Evolutionary conservation across 148 eudicot species (phyloP).

Genomic region (Drosera capensis): DNA sequence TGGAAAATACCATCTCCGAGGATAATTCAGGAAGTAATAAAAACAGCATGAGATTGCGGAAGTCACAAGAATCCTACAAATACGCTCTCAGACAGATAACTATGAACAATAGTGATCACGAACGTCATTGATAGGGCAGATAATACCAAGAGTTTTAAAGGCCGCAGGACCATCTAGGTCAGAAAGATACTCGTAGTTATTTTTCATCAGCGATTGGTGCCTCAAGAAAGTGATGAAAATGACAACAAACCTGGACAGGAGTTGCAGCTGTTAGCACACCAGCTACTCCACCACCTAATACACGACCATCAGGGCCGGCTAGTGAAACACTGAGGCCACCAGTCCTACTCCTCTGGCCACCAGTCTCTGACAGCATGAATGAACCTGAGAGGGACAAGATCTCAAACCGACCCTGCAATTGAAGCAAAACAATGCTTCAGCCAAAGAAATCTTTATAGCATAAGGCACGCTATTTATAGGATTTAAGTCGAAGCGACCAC

Average conservation of each 20-base stretch:
- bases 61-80: no score
- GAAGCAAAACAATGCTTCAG: not conserved
- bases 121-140: no score
- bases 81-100: no score
- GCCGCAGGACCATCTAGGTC: not conserved
- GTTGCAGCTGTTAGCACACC: conserved; percentile 73
- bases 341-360: conserved; percentile 52
- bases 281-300: conserved; percentile 83
- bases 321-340: conserved; percentile 74
- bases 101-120: no score
- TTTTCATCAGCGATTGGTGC: no score
- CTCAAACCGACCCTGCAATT: conserved; percentile 72
- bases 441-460: not conserved
- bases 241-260: conserved; percentile 63
- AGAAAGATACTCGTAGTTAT: not conserved
- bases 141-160: no score
- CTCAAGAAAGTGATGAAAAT: not conserved
- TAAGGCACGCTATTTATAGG: not conserved
- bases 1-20: no score
- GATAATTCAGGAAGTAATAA: no score
- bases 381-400: conserved; percentile 80
- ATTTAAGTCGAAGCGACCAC: not conserved
- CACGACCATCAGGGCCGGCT: no score
- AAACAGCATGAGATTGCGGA: no score
- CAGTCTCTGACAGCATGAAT: conserved; percentile 53